Base-by-base conservation (phyloP, 2,329 filamentous ascomycete genomes). In the Ceratocystis cacaofunesta region DNA sequence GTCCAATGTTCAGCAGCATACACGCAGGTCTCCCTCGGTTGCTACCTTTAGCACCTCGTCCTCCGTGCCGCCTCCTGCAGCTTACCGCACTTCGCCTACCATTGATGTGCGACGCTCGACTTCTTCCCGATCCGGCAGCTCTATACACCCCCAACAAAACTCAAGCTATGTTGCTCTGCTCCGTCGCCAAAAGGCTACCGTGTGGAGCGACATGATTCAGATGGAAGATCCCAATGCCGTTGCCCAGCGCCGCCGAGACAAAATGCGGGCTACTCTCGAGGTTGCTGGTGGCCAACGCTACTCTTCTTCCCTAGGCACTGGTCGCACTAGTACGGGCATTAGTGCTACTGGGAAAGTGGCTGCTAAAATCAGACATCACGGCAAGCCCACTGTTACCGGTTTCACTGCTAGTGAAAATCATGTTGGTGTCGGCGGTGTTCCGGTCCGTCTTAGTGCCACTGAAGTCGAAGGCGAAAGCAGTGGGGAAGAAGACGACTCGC, bases 151-250 rank as follows among this genome's bases (percentile, higher is more conserved):
- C n/a, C 60, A 64, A 83, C 68, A 66, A 41, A 77, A 87, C 1
- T 81, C 81, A n/a, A 86, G 90, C 69, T 99, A 99, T 75, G 94
- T 99, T 63, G 92, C 94, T 44, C 81, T 96, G n/a, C 87, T 99
- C 77, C 85, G 94, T 68, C 92, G 92, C 74, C 94, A 99, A 76
- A 97, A 97, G 75, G 94, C 91, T 41, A 99, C 94, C 0, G 94
- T 99, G 3, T 99, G 94, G 94, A 96, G 92, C 78, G 94, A 97
- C 73, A 87, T 92, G 64, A 84, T 92, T 8, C 94, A 99, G 74
- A 86, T 89, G 68, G 91, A 97, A 75, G 94, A 99, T 73, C 90
- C 92, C 0, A 83, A 90, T 62, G 78, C 94, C 66, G 78, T 87
- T 3, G 91, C 90, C 32, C 88, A 92, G 71, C 91, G 95, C 74